A percentile compares a stretch with the other conserved stretches of the same genome.
phyloP scores from a whole-genome alignment of 176 grass and related monocot genomes.

The Areca catechu region DNA sequence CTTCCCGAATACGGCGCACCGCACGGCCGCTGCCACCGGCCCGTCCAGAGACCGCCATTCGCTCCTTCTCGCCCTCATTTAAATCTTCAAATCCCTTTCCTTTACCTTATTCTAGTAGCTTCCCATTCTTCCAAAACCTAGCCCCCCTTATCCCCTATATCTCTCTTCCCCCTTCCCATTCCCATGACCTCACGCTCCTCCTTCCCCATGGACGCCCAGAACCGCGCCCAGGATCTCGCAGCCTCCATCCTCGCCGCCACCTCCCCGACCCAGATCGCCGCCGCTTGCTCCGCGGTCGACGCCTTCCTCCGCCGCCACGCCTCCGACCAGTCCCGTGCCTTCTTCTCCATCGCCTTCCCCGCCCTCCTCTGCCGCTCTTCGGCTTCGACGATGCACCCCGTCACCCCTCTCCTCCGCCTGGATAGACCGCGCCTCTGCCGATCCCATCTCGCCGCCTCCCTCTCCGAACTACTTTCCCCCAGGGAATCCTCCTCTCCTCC shows the following conservation, averaged over 20 bases:
- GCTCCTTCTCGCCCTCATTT: constrained; percentile 12
- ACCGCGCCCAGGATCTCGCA: constrained; percentile 26
- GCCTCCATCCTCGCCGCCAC: constrained; percentile 30
- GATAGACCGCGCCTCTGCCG: constrained; percentile 43
- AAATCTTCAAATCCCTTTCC: constrained; percentile 22
- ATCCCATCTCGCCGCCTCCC: constrained; percentile 25
- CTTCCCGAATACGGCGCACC: too few relatives aligned
- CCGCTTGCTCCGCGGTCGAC: constrained; percentile 18
- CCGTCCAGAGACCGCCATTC: constrained; percentile 16
- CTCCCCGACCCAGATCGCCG: constrained; percentile 26
- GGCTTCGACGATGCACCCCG: constrained; percentile 5
- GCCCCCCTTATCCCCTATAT: too few relatives aligned
- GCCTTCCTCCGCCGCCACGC: constrained; percentile 55
- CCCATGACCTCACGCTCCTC: constrained; percentile 23
- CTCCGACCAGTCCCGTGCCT: constrained; percentile 50
- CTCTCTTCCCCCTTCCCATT: neutral
- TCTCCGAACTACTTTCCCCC: constrained; percentile 43
- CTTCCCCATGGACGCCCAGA: constrained; percentile 37
- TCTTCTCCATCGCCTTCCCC: constrained; percentile 66
- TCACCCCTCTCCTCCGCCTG: constrained; percentile 40
- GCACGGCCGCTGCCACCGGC: neutral
- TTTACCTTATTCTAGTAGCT: too few relatives aligned
- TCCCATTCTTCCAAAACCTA: neutral
- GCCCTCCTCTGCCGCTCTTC: constrained; percentile 2
- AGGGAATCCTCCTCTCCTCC: constrained; percentile 59